These are phyloP conservation scores for Cercophora newfieldiana DNA, from an alignment of 495 filamentous ascomycete species.

Conservation along the genomic window DNA sequence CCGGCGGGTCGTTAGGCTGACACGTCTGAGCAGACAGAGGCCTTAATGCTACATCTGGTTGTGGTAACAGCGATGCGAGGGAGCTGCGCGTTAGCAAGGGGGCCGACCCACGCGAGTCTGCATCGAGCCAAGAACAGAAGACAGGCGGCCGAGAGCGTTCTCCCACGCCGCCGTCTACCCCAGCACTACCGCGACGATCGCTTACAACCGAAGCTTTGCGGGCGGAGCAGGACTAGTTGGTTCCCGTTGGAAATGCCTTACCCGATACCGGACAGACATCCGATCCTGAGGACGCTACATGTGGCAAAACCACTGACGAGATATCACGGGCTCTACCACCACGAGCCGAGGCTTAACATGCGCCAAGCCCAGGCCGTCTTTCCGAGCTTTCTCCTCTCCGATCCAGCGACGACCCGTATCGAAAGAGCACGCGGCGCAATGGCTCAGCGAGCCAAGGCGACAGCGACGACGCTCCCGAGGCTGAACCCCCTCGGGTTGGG, in stretches of 20 bases:
- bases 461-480: no score
- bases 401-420: no score
- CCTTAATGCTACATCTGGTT: conserved; percentile 13
- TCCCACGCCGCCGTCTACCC: conserved; percentile 8
- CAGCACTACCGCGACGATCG: conserved; percentile 1
- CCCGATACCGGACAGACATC: conserved; percentile 1
- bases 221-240: conserved; percentile 6
- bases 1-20: conserved; percentile 10
- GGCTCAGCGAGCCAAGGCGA: no score
- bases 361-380: no score
- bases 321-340: no score
- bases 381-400: no score
- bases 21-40: conserved; percentile 6
- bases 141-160: conserved; percentile 2
- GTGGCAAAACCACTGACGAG: no score
- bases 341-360: no score
- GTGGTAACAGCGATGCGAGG: conserved; percentile 7
- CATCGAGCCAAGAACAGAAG: conserved; percentile 8
- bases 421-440: no score
- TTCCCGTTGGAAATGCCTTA: conserved; percentile 4
- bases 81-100: conserved; percentile 4
- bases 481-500: no score
- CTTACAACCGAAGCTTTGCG: conserved; percentile 1
- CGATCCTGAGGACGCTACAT: no score
- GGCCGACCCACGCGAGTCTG: neutral